Base-by-base conservation (phyloP, 495 filamentous ascomycete species). In the Cetradonia linearis region DNA sequence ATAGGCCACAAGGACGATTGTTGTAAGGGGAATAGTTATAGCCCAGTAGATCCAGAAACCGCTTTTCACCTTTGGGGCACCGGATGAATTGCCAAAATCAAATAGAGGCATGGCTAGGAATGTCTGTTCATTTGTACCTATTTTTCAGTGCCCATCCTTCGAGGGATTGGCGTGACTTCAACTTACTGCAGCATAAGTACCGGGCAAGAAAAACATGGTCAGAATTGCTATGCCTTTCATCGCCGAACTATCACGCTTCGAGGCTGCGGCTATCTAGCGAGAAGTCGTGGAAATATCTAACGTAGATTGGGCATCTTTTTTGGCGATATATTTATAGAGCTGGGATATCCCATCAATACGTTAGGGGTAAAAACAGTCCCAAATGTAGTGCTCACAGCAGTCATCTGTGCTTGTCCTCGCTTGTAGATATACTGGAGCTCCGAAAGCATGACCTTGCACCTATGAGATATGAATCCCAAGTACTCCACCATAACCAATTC, bases 171-270 rank as follows among this genome's bases (percentile, higher is more conserved):
- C n/a, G 50, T 13, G 23, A 2, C 1, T 23, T 23, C 23, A 28
- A 36, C 57, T 56, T 55, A 70, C 69, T 16, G 69, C 69, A 27
- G 70, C 65, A 47, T 74, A 76, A 0, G 74, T 76, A 1, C 65
- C 68, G 10, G 74, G 74, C 3, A 76, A 62, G 44, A 76, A 76
- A 0, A 74, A 50, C 72, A 74, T 74, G 1, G 74, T 76, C 38
- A 76, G 44, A 3, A 75, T 49, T 0, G 74, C 68, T n/a, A 77
- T 74, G 4, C 67, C 71, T 56, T 71, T 77, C 71, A 73, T 74
- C 20, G 72, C 68, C n/a, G 58, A 61, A 62, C 73, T 75, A 58
- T 77, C 75, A 42, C 65, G 42, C 44, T 64, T 68, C 48, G 66
- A 57, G 36, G 60, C 63, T 54, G 49, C 42, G 13, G 60, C 60